Conservation (phyloP, 805 yeast genomes). For the Clavispora vitiphila region DNA sequence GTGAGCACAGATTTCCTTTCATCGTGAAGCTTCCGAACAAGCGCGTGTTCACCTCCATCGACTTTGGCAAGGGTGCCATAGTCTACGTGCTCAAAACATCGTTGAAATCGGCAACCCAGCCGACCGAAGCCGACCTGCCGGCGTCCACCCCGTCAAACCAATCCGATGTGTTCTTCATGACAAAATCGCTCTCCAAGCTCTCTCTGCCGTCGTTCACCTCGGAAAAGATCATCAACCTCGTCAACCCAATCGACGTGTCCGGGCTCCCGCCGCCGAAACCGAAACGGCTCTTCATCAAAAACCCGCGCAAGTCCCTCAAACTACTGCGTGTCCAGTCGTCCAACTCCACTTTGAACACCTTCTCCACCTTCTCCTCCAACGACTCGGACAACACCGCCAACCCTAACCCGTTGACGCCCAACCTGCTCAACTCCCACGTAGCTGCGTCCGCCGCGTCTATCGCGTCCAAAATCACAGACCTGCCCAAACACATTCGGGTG, state of each 20-base stretch:
- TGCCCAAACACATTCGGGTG: conserved; percentile 31
- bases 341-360: conserved; percentile 29
- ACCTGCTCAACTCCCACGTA: neutral
- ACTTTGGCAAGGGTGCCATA: conserved; percentile 84
- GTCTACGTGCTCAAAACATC: conserved; percentile 57
- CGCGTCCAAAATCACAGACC: neutral
- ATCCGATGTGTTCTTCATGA: conserved; percentile 10
- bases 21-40: conserved; percentile 73
- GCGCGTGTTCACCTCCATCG: conserved; percentile 67
- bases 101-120: conserved; percentile 11
- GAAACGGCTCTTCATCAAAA: conserved; percentile 57
- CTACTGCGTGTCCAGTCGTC: conserved; percentile 33
- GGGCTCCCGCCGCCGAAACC: conserved; percentile 62
- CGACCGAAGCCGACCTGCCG: conserved; percentile 11
- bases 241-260: conserved; percentile 73
- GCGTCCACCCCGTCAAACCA: neutral
- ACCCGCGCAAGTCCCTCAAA: conserved; percentile 32
- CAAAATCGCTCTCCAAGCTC: conserved; percentile 22
- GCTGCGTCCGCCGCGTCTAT: neutral
- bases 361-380: conserved; percentile 26
- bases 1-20: conserved; percentile 87
- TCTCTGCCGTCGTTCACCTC: conserved; percentile 36
- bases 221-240: conserved; percentile 54
- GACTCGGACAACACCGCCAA: conserved; percentile 21
- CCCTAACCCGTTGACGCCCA: neutral